These are phyloP conservation scores for Leccinum subgranulosum DNA, from an alignment of 768 basidiomycete genomes.

Conservation along the genomic window DNA sequence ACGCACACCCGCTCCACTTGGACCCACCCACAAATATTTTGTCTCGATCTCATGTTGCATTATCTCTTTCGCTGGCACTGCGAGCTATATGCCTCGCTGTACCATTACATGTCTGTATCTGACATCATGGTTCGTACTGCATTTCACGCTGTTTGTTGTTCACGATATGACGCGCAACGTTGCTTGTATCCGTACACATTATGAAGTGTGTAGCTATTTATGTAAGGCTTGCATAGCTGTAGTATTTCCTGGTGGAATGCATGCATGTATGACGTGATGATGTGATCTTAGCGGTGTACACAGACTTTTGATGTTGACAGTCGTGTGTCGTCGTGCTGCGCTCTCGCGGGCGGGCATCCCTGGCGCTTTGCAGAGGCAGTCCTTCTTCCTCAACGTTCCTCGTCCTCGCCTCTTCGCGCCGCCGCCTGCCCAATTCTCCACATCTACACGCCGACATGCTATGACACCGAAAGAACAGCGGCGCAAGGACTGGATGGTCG, in stretches of 20 bases:
- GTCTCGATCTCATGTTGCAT: conserved; percentile 6
- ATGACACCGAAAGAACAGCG: conserved; percentile 49
- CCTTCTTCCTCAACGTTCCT: conserved; percentile 6
- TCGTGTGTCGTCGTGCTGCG: conserved; percentile 23
- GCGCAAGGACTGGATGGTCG: conserved; percentile 81
- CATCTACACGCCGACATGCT: conserved; percentile 15
- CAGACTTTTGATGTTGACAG: conserved; percentile 21
- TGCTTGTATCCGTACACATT: conserved; percentile 5
- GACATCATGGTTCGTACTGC: conserved; percentile 2
- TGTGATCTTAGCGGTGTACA: background rate
- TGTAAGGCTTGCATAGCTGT: background rate
- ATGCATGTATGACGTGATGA: background rate
- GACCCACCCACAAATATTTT: conserved; percentile 5
- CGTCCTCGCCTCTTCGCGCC: background rate
- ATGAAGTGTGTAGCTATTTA: background rate
- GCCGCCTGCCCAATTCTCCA: conserved; percentile 13
- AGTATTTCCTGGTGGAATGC: background rate
- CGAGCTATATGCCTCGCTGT: conserved; percentile 19
- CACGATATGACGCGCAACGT: background rate
- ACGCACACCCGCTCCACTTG: background rate
- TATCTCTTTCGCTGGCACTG: conserved; percentile 1
- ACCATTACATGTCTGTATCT: conserved; percentile 19
- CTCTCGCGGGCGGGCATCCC: conserved; percentile 5
- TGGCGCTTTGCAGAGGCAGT: conserved; percentile 1
- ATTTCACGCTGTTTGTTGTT: conserved; percentile 5